phyloP scores from a whole-genome alignment of 2,329 filamentous ascomycete species.

The Clonostachys sp. region DNA sequence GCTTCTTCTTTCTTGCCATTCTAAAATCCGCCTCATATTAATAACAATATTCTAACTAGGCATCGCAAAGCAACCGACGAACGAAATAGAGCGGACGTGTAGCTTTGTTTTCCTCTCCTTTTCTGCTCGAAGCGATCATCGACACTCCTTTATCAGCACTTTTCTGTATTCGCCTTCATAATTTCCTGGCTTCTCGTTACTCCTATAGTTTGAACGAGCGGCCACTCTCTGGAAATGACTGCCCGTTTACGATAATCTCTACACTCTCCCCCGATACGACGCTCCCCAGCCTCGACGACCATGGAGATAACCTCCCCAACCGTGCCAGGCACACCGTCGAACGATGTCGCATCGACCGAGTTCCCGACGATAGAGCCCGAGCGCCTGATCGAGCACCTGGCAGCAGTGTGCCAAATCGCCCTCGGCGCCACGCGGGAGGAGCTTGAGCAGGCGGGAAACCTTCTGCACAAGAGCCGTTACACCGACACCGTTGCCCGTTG shows the following conservation, averaged over 20 bases:
- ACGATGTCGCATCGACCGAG: constrained; percentile 38
- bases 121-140: no score
- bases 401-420: constrained; percentile 65
- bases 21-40: no score
- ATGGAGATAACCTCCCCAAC: constrained; percentile 48
- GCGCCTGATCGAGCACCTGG: constrained; percentile 67
- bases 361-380: constrained; percentile 61
- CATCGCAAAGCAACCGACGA: no score
- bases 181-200: no score
- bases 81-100: no score
- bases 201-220: no score
- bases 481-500: constrained; percentile 83
- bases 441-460: constrained; percentile 73
- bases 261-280: neutral
- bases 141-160: no score
- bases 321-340: constrained; percentile 36
- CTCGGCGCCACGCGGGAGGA: constrained; percentile 74
- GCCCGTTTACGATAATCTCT: neutral
- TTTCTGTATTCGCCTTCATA: no score
- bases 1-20: no score
- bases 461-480: constrained; percentile 70
- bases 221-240: neutral
- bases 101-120: no score
- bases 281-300: neutral
- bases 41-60: no score